A percentile compares a stretch with the other conserved stretches of the same genome.
phyloP scores from a whole-genome alignment of 257 asterid genomes.

The Cordia subcordata region DNA sequence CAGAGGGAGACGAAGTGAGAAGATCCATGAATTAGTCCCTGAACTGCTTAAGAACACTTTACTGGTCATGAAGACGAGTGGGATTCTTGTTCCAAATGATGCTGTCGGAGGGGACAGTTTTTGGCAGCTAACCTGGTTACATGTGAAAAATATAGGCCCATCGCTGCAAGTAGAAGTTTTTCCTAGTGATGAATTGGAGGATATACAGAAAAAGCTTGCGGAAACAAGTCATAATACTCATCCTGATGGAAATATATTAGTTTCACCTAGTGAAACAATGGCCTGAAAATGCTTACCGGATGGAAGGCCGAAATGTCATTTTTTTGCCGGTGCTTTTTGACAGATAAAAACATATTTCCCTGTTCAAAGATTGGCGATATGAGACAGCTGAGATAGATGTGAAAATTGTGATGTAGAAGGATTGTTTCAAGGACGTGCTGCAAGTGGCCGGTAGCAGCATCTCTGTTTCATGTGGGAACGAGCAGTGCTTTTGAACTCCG shows the following conservation, averaged over 20 bases:
- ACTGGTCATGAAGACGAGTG: conserved; percentile 64
- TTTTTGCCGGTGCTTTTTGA: not conserved
- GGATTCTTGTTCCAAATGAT: conserved; percentile 60
- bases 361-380: not conserved
- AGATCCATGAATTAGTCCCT: conserved; percentile 75
- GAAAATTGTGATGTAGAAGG: not conserved
- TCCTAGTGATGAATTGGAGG: conserved; percentile 58
- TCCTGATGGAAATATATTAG: conserved; percentile 40
- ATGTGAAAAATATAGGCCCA: conserved; percentile 59
- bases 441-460: not conserved
- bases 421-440: not conserved
- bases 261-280: conserved; percentile 55
- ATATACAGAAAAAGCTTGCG: conserved; percentile 37
- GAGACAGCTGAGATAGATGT: not conserved
- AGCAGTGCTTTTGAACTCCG: not conserved
- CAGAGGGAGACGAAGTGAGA: conserved; percentile 75
- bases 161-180: conserved; percentile 67
- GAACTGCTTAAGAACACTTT: conserved; percentile 86
- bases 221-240: conserved; percentile 29
- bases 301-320: not conserved
- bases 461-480: not conserved
- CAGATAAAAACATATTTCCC: not conserved
- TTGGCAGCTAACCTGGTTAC: conserved; percentile 87
- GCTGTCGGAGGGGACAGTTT: conserved; percentile 60
- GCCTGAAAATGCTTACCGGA: conserved; percentile 26